Base-by-base conservation (phyloP, 768 basidiomycete species). In the Termitomyces sp. region DNA sequence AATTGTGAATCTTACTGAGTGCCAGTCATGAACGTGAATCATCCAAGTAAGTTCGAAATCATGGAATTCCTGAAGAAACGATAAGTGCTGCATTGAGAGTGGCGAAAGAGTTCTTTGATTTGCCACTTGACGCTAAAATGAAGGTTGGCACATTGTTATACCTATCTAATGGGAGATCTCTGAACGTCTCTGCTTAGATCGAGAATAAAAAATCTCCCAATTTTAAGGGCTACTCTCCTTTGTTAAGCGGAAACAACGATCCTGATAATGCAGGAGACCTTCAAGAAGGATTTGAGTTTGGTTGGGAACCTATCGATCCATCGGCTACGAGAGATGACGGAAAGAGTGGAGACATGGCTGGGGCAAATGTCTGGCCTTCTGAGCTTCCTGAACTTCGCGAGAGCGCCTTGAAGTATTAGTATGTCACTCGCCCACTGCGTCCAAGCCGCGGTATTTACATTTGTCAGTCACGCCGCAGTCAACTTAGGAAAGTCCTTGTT, bases 241-340 rank as follows among this genome's bases (percentile, higher is more conserved):
- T 92, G 2, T 74, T 87, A 6, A 86, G 84, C 52, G 83, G 81
- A 47, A 92, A 92, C 65, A 88, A 85, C 50, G 81, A 94, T 62
- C 84, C 89, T 0, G 76, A 81, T n/a, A 80, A 81, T 44, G 72
- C 80, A n/a, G 94, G 94, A 0, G 94, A 98, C 65, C 69, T 95
- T 51, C 91, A 95, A 64, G 94, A 98, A 67, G 93, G 88, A 3
- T 96, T 94, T 66, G 88, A 94, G 61, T 77, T 96, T 53, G 91
- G 91, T 3, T 86, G 82, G 78, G 88, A 92, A 64, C 69, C 74
- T 23, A 64, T 79, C 0, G 61, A 73, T 11, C 53, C 53, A 7
- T 46, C 32, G 1, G 64, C 70, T 56, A 60, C 66, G 47, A 62
- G 69, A 42, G 60, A 59, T 20, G 66, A 55, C 36, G 61, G 32